Conservation (phyloP, 2,329 filamentous ascomycete species). For the Mariannaea elegans region DNA sequence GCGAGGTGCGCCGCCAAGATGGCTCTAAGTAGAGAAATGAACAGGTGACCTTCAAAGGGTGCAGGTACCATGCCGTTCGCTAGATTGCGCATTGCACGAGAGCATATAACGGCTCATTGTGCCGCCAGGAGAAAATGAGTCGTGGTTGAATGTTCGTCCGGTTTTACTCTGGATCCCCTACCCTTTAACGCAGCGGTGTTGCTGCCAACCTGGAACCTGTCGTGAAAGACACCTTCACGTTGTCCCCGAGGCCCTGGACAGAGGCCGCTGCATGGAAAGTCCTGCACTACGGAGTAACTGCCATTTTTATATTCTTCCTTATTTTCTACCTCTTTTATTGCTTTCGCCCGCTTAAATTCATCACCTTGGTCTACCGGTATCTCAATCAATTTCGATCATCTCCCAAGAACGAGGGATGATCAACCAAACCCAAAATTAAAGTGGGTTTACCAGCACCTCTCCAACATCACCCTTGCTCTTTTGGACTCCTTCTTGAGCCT, state of each 20-base stretch:
- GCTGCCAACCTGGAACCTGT: background rate
- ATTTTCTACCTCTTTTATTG: too few relatives aligned
- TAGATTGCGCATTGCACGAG: background rate
- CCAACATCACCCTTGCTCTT: background rate
- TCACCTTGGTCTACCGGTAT: too few relatives aligned
- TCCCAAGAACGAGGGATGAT: background rate
- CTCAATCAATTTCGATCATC: background rate
- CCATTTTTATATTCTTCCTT: too few relatives aligned
- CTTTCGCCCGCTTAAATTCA: too few relatives aligned
- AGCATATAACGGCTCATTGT: conserved; percentile 11
- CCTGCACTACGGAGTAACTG: too few relatives aligned
- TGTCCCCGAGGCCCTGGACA: too few relatives aligned
- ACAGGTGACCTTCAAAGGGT: background rate
- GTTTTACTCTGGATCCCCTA: background rate
- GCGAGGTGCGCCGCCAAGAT: background rate
- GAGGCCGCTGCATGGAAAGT: too few relatives aligned
- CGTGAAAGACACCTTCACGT: too few relatives aligned
- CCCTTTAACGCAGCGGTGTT: background rate
- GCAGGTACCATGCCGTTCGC: background rate
- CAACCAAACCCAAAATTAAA: conserved; percentile 6
- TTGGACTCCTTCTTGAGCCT: conserved; percentile 3
- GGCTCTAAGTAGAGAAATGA: background rate
- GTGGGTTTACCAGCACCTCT: background rate
- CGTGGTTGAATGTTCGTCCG: background rate
- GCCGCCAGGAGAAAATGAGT: background rate